Evolutionary conservation across 108 stramenopile genomes (phyloP), one percentile per base, ranked within the genome.

Genomic region (Phaeodactylum tricornutum): DNA sequence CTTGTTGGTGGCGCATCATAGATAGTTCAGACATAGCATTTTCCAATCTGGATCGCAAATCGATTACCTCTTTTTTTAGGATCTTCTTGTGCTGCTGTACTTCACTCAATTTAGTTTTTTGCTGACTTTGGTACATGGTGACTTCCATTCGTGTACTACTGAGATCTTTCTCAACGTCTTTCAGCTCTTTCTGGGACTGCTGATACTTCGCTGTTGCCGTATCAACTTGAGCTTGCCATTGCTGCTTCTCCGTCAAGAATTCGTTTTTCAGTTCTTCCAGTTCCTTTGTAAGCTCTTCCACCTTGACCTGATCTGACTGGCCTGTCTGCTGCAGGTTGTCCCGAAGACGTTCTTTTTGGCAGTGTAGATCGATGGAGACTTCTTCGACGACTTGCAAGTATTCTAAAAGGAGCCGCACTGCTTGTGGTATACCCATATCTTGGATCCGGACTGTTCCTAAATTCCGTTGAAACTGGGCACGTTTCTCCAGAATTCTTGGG

Each of bases 51-150:
- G 74, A 69, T 8, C 87, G 46, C 44, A 89, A 41, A 12, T 89
- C 79, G 53, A 89, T 79, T 21, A 89, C 87, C 52, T 89, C 87
- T 59, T 79, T 84, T 62, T 89, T 89, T 21, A 89, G 65, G 34
- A 89, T 84, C 44, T 80, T 81, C 62, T 84, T 89, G 58, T 89
- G 82, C 20, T 77, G 62, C 43, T 74, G 70, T 58, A 84, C 53
- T 50, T 84, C 77, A 16, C 59, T 55, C 17, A 82, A 37, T 64
- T 89, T 84, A 7, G 61, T 70, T 31, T 77, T 71, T 15, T 80
- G 76, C 32, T 75, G 63, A 23, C 69, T 79, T 47, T 84, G 80
- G 50, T 74, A 73, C 75, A 89, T 89, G 38, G 80, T 67, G 24
- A 75, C 69, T 64, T 89, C 87, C 78, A 89, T 79, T 1, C 67